Evolutionary conservation across 208 protist species (phyloP), one percentile per base, ranked within the genome.

Genomic region (Crithidia bombi): DNA sequence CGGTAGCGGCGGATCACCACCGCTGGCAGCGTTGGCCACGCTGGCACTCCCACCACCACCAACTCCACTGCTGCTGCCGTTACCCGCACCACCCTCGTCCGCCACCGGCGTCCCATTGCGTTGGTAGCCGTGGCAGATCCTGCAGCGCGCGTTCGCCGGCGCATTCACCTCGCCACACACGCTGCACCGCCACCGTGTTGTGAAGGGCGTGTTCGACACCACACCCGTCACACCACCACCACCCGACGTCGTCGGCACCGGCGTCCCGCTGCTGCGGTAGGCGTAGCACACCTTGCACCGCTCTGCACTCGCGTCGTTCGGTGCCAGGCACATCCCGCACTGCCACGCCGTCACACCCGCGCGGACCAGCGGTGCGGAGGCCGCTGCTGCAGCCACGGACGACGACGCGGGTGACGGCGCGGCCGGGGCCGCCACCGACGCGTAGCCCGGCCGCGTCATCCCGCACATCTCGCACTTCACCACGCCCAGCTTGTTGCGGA

Each of bases 391-490:
- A n/a, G 33, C 23, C 19, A 33, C 26, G 23, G 43, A 43, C 4
- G 50, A 4, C 30, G 58, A n/a, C 15, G 51, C 33, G 26, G 38
- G 15, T 9, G 65, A 35, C 17, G 61, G 17, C 35, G 65, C 9
- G 1, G 55, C 23, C n/a, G 58, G 70, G 7, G 39, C 50, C 15
- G n/a, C n/a, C n/a, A n/a, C n/a, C n/a, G n/a, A n/a, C n/a, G 59
- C 47, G 67, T 81, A 86, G n/a, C 85, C 85, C 12, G 85, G 80
- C 21, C 88, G 75, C 5, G 59, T 56, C 19, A 79, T 52, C 9
- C 78, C 78, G 61, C 90, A 95, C 86, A 95, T 92, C 36, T 82
- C 85, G 62, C 90, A 95, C 51, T 35, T 62, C 14, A 71, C 75
- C 26, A 55, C 50, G 30, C 36, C 51, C 19, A 95, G 67, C 49